A percentile compares a stretch with the other conserved stretches of the same genome.
Conservation (phyloP, 805 yeast species). For the Candida gorgasii region DNA sequence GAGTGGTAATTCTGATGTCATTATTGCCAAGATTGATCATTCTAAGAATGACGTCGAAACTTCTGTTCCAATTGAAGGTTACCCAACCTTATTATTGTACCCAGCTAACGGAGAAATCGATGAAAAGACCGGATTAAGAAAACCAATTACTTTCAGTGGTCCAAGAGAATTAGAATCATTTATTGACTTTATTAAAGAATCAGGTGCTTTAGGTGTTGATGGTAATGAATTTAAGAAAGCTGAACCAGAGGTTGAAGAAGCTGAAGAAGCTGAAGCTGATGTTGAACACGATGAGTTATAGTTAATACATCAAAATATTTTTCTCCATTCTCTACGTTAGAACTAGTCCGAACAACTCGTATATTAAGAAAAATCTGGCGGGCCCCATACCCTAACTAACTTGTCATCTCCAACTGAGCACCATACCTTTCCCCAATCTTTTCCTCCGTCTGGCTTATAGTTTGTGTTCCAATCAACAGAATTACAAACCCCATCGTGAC, state of each 20-base stretch:
- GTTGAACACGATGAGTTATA: constrained; percentile 43
- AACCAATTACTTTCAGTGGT: constrained; percentile 64
- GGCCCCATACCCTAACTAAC: constrained; percentile 66
- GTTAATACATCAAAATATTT: constrained; percentile 11
- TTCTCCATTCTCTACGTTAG: too few species aligned
- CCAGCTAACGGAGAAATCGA: constrained; percentile 66
- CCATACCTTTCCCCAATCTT: constrained; percentile 53
- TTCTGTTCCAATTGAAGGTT: constrained; percentile 67
- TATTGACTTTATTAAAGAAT: constrained; percentile 66
- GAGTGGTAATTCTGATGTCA: constrained; percentile 43
- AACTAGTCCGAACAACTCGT: too few species aligned
- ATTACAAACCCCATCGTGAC: constrained; percentile 68
- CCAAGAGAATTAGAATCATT: constrained; percentile 73
- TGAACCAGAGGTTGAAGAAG: constrained; percentile 27
- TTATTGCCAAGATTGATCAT: constrained; percentile 87
- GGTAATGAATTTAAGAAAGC: constrained; percentile 35
- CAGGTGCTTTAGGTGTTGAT: constrained; percentile 65
- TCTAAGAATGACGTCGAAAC: constrained; percentile 86
- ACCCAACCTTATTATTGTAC: constrained; percentile 88
- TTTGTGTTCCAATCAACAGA: constrained; percentile 71
- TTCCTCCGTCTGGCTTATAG: constrained; percentile 14
- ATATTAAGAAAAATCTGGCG: constrained; percentile 15
- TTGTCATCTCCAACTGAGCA: constrained; percentile 88
- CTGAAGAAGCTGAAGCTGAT: constrained; percentile 17
- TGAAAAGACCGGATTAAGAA: constrained; percentile 43